phyloP scores from a whole-genome alignment of 371 early-diverging fungal species.

The Choanephora cucurbitarum region DNA sequence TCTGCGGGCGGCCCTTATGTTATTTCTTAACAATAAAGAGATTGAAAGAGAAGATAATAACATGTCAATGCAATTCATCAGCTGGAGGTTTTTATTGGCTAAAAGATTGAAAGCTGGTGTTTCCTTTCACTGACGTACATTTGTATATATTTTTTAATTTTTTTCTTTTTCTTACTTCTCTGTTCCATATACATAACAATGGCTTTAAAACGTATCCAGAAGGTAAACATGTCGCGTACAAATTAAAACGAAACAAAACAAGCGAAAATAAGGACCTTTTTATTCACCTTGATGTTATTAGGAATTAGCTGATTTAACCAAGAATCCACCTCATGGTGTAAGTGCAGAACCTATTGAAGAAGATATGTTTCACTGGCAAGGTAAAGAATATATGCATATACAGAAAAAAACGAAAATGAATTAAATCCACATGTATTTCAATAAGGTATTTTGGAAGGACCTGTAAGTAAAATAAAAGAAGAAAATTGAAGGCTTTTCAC shows the following conservation, averaged over 20 bases:
- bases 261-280: no score
- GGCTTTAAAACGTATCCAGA: not conserved
- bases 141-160: not conserved
- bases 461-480: constrained; percentile 38
- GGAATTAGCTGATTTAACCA: constrained; percentile 73
- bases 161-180: not conserved
- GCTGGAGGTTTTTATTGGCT: no score
- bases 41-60: no score
- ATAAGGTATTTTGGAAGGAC: constrained; percentile 38
- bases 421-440: no score
- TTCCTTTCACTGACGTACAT: not conserved
- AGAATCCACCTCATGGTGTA: constrained; percentile 68
- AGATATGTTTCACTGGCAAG: constrained; percentile 82
- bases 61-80: no score
- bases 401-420: not conserved
- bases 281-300: no score
- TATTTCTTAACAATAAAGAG: no score
- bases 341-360: constrained; percentile 69
- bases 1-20: no score
- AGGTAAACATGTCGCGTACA: not conserved
- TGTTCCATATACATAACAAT: not conserved
- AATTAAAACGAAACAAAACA: no score
- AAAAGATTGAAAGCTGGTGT: no score
- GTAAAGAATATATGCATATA: constrained; percentile 39
- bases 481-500: no score